These are phyloP conservation scores for Phytopythium vexans DNA, from an alignment of 352 stramenopile genomes.

Conservation along the genomic window DNA sequence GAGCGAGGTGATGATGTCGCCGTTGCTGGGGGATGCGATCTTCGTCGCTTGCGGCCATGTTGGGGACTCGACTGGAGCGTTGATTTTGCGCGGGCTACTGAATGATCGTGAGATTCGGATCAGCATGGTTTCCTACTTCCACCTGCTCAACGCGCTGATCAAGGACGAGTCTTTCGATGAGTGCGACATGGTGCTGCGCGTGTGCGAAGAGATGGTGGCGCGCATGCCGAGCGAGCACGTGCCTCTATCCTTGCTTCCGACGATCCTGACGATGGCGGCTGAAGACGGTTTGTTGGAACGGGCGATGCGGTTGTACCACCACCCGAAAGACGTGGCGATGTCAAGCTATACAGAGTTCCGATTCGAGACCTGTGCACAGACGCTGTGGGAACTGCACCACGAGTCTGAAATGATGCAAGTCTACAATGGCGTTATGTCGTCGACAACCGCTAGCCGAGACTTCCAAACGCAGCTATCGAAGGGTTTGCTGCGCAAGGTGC, in stretches of 20 bases:
- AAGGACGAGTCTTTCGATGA: conserved; percentile 42
- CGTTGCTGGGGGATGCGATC: conserved; percentile 41
- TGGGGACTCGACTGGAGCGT: conserved; percentile 21
- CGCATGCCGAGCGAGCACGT: conserved; percentile 30
- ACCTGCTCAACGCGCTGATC: conserved; percentile 52
- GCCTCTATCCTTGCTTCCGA: conserved; percentile 51
- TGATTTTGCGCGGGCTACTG: conserved; percentile 38
- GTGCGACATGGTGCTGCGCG: conserved; percentile 44
- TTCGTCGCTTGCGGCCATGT: conserved; percentile 51
- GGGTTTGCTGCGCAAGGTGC: conserved; percentile 45
- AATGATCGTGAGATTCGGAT: conserved; percentile 23
- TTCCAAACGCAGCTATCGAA: conserved; percentile 65
- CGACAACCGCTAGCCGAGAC: conserved; percentile 23
- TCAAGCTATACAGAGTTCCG: conserved; percentile 47
- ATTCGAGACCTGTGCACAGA: conserved; percentile 68
- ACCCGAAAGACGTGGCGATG: conserved; percentile 34
- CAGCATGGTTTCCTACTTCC: conserved; percentile 56
- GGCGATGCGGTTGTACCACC: conserved; percentile 63
- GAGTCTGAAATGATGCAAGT: conserved; percentile 51
- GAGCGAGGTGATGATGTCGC: conserved; percentile 29
- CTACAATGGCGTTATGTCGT: conserved; percentile 47
- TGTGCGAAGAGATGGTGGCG: conserved; percentile 53
- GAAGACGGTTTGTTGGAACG: conserved; percentile 47
- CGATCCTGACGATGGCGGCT: conserved; percentile 55
- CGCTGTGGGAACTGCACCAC: conserved; percentile 41